phyloP scores from a whole-genome alignment of 495 filamentous ascomycete species.

The Aspergillus asperescens region DNA sequence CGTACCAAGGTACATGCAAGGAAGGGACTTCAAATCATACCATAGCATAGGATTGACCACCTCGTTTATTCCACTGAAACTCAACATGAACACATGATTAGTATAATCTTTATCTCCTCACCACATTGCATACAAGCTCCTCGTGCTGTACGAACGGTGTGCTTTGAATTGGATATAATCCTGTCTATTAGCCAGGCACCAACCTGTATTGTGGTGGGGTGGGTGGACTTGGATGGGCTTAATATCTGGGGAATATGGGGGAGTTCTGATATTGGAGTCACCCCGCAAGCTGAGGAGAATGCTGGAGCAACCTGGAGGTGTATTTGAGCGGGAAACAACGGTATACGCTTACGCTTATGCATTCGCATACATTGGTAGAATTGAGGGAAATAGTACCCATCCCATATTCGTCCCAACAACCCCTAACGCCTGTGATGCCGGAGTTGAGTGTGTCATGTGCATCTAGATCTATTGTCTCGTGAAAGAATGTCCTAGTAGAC shows the following conservation, averaged over 20 bases:
- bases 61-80: no score
- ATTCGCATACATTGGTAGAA: no score
- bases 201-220: background rate
- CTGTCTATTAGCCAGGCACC: background rate
- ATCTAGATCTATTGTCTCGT: slow-evolving; percentile 20
- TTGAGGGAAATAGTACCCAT: background rate
- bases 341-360: no score
- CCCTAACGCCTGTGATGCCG: slow-evolving; percentile 23
- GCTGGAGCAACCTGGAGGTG: no score
- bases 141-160: slow-evolving; percentile 1
- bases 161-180: slow-evolving; percentile 9
- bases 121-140: background rate
- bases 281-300: background rate
- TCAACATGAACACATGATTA: no score
- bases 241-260: background rate
- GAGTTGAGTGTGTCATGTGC: slow-evolving; percentile 13
- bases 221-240: background rate
- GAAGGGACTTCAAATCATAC: no score
- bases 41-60: no score
- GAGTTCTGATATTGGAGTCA: background rate
- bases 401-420: background rate
- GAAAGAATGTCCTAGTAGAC: slow-evolving; percentile 10
- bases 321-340: no score
- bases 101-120: background rate
- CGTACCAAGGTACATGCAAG: no score